phyloP scores from a whole-genome alignment of 345 rosid species.

The Eucalyptus pauciflora region DNA sequence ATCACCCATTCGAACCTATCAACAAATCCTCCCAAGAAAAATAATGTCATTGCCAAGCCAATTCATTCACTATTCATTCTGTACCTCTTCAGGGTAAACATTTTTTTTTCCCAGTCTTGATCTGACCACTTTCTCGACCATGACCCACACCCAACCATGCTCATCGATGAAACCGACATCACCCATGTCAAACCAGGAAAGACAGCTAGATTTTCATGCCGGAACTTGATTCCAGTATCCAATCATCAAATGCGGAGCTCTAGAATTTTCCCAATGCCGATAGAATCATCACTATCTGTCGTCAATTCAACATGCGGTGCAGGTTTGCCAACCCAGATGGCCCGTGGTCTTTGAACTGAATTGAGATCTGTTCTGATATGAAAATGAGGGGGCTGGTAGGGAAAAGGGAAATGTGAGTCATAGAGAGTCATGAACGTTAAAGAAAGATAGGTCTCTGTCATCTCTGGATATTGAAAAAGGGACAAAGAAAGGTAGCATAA shows the following conservation, averaged over 20 bases:
- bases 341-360: conserved; percentile 14
- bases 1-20: background rate
- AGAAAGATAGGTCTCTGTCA: conserved; percentile 86
- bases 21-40: background rate
- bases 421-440: conserved; percentile 52
- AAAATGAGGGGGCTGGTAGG: background rate
- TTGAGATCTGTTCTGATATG: background rate
- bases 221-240: conserved; percentile 43
- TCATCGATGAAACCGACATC: conserved; percentile 54
- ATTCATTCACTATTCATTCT: background rate
- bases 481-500: background rate
- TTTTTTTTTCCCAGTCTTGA: conserved; percentile 88
- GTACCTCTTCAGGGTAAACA: conserved; percentile 76
- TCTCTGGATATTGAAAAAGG: conserved; percentile 26
- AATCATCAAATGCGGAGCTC: conserved; percentile 76
- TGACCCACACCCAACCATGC: background rate
- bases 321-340: conserved; percentile 76
- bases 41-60: background rate
- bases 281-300: conserved; percentile 26
- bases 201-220: conserved; percentile 1
- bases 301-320: conserved; percentile 67
- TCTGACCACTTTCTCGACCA: conserved; percentile 48
- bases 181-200: conserved; percentile 72
- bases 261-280: conserved; percentile 38
- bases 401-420: conserved; percentile 21